A percentile compares a stretch with the other conserved stretches of the same genome.
These are phyloP conservation scores for Penicillium sp. DNA, from an alignment of 2,329 filamentous ascomycete genomes.

Conservation along the genomic window DNA sequence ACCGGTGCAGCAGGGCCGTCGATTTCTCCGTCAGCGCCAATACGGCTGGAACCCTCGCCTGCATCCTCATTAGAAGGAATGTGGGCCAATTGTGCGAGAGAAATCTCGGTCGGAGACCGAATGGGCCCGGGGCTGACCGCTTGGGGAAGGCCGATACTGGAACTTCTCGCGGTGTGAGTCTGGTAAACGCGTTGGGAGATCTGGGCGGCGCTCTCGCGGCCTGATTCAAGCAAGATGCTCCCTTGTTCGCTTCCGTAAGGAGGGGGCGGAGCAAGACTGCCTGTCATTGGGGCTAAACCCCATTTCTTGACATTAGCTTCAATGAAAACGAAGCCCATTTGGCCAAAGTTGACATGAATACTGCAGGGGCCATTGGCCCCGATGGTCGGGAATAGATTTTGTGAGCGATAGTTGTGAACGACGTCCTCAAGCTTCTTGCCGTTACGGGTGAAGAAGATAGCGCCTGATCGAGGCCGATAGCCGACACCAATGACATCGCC, in stretches of 20 bases:
- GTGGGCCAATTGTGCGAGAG: conserved; percentile 78
- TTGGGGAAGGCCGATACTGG: conserved; percentile 69
- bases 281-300: conserved; percentile 93
- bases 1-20: conserved; percentile 3
- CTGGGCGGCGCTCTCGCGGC: conserved; percentile 55
- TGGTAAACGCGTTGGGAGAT: conserved; percentile 43
- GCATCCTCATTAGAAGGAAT: conserved; percentile 65
- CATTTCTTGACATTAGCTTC: conserved; percentile 99
- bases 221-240: conserved; percentile 88
- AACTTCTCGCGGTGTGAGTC: conserved; percentile 72
- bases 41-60: conserved; percentile 66
- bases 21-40: conserved; percentile 25
- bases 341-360: conserved; percentile 95
- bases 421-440: conserved; percentile 97
- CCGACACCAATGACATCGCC: conserved; percentile 95
- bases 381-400: conserved; percentile 97
- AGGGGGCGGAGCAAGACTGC: conserved; percentile 88
- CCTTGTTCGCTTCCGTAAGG: conserved; percentile 97
- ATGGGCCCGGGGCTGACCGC: conserved; percentile 86
- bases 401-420: conserved; percentile 84
- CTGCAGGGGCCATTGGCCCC: conserved; percentile 90
- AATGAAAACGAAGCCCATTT: conserved; percentile 97
- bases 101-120: conserved; percentile 92
- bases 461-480: conserved; percentile 89
- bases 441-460: conserved; percentile 97